Conservation (phyloP, 139 green algal species). For the Chlorella sp. region DNA sequence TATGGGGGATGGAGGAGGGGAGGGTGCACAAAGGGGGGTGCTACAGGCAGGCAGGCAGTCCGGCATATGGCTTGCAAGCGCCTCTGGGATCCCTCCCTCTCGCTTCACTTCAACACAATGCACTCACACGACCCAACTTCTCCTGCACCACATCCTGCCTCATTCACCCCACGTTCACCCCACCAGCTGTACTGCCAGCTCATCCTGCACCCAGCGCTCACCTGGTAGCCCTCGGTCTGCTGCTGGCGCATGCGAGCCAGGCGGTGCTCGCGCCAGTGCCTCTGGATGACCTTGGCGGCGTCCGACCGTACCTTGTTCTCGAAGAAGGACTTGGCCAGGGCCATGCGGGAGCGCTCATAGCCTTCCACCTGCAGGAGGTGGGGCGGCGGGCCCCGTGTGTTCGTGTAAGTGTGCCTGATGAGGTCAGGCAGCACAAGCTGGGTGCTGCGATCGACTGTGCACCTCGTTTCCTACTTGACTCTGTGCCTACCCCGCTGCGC, state of each 20-base stretch:
- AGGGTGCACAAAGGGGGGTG: too few species aligned
- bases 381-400: neutral
- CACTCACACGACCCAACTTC: too few species aligned
- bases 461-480: neutral
- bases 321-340: constrained; percentile 30
- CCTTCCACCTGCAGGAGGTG: constrained; percentile 19
- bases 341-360: constrained; percentile 39
- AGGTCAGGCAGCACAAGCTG: neutral
- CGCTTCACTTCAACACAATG: too few species aligned
- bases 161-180: neutral
- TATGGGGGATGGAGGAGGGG: too few species aligned
- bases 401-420: too few species aligned
- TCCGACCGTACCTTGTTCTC: constrained; percentile 32
- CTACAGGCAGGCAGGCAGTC: too few species aligned
- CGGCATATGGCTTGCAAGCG: too few species aligned
- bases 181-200: neutral
- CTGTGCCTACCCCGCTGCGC: neutral
- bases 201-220: neutral
- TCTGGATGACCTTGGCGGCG: constrained; percentile 56
- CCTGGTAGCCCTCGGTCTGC: constrained; percentile 19
- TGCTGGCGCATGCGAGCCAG: constrained; percentile 23
- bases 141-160: too few species aligned
- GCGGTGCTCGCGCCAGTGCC: constrained; percentile 43
- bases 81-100: too few species aligned
- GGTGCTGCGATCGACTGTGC: neutral